phyloP scores from a whole-genome alignment of 164 flowering plant genomes.

The Chimonanthus salicifolius region DNA sequence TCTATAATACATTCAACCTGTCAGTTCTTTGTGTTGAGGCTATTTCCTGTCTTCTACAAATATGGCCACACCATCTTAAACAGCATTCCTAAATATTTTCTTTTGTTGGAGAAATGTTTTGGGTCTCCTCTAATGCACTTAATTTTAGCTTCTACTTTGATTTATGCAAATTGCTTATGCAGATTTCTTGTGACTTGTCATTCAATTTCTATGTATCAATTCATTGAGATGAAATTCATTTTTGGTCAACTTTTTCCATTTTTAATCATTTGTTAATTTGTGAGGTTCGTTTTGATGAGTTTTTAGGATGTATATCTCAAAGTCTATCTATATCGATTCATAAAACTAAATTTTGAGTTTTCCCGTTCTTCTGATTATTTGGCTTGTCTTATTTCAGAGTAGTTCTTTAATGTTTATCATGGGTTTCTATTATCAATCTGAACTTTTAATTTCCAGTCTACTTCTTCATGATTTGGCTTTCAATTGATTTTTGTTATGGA shows the following conservation, averaged over 20 bases:
- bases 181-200: background rate
- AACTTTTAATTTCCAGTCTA: background rate
- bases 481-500: background rate
- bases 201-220: background rate
- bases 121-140: background rate
- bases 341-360: background rate
- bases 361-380: background rate
- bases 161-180: background rate
- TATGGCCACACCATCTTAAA: no score
- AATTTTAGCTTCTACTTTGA: background rate
- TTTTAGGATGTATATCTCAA: background rate
- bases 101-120: no score
- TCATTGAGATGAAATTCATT: background rate
- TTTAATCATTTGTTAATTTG: background rate
- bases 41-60: no score
- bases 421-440: background rate
- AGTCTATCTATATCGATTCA: background rate
- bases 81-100: no score
- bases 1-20: no score
- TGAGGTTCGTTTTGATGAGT: background rate
- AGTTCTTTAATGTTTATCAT: no score
- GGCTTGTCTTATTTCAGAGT: background rate
- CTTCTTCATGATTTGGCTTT: background rate
- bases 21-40: no score
- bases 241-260: background rate